Percentiles rank a stretch among this genome's conserved stretches.
Conservation (phyloP, 2,329 filamentous ascomycete species). For the Trichoderma lentiforme region DNA sequence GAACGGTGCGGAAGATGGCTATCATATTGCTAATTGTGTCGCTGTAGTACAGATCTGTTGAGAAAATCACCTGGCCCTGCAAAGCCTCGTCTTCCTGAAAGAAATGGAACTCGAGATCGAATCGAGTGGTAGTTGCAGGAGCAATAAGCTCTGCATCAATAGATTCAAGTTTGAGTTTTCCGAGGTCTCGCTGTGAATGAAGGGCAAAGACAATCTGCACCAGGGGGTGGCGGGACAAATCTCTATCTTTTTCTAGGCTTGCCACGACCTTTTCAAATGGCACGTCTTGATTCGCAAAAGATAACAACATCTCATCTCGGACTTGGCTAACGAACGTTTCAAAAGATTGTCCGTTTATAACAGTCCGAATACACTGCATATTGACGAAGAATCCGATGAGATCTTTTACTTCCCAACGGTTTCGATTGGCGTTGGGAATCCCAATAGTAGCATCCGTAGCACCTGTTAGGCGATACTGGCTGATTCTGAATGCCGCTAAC, state of each 20-base stretch:
- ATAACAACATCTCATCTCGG: background rate
- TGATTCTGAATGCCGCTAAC: background rate
- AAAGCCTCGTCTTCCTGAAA: background rate
- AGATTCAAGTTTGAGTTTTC: background rate
- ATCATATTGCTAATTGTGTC: background rate
- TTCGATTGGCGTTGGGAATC: background rate
- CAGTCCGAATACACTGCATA: background rate
- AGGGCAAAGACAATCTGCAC: background rate
- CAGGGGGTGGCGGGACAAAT: background rate
- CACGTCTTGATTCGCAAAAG: background rate
- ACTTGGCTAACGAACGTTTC: background rate
- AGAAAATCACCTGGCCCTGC: background rate
- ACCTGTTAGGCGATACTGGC: background rate
- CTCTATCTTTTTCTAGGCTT: background rate
- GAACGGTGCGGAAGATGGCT: background rate
- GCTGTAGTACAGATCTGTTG: background rate
- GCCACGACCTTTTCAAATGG: background rate
- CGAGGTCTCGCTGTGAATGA: background rate
- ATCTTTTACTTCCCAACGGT: background rate
- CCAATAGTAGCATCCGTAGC: background rate
- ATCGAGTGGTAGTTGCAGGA: background rate
- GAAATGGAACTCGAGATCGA: background rate
- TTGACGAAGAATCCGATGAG: background rate
- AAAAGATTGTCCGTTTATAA: background rate
- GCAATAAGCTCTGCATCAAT: background rate